Evolutionary conservation across 441 rosid species (phyloP).

Genomic region (Dalechampia spathulata): DNA sequence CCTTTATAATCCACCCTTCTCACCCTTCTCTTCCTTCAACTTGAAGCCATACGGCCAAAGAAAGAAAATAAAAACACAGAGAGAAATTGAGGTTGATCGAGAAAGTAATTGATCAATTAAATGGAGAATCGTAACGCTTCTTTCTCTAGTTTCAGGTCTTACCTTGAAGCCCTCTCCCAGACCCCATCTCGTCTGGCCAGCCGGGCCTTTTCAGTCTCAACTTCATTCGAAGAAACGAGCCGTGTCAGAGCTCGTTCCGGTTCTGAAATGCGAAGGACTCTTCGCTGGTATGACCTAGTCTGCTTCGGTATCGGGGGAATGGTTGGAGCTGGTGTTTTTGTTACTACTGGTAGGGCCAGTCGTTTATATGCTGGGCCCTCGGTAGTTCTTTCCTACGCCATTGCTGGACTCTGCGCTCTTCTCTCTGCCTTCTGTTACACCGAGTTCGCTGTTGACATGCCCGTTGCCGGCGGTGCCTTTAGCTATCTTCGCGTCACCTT

Average conservation of each 20-base stretch:
- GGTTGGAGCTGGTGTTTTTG: slow-evolving; percentile 95
- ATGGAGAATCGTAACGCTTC: slow-evolving; percentile 35
- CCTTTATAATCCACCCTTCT: not conserved
- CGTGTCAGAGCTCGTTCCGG: slow-evolving; percentile 51
- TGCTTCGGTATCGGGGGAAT: slow-evolving; percentile 92
- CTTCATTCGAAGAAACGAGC: slow-evolving; percentile 63
- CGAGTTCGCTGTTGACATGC: slow-evolving; percentile 92
- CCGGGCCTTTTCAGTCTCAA: slow-evolving; percentile 67
- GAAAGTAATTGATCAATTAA: too few species aligned
- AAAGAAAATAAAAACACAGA: not conserved
- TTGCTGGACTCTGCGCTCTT: slow-evolving; percentile 88
- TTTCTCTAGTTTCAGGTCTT: slow-evolving; percentile 48
- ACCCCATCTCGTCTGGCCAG: slow-evolving; percentile 57
- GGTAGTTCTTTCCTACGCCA: slow-evolving; percentile 71
- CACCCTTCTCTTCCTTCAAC: not conserved
- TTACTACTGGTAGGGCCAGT: slow-evolving; percentile 67
- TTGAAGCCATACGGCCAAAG: not conserved
- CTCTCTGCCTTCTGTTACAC: slow-evolving; percentile 96
- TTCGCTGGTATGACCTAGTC: slow-evolving; percentile 79
- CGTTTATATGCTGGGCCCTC: slow-evolving; percentile 63
- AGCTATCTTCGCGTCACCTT: slow-evolving; percentile 85
- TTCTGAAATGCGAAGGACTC: slow-evolving; percentile 52
- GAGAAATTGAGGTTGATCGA: slow-evolving; percentile 36
- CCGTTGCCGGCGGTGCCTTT: slow-evolving; percentile 95
- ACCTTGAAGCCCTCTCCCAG: slow-evolving; percentile 49